These are phyloP conservation scores for Penstemon davidsonii DNA, from an alignment of 257 asterid species.

Conservation along the genomic window DNA sequence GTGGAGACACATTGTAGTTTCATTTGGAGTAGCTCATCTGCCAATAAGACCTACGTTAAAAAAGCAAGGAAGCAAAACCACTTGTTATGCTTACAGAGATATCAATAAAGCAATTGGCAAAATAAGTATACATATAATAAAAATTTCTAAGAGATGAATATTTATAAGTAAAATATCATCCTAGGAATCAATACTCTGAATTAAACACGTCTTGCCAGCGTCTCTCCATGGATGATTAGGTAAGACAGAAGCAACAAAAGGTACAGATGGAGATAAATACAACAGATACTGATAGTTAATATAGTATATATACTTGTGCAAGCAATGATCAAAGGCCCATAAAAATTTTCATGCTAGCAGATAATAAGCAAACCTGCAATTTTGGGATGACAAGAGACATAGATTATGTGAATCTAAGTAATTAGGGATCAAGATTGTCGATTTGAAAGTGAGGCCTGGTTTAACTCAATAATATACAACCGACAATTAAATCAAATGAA, in stretches of 20 bases:
- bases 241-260: constrained; percentile 15
- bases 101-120: constrained; percentile 12
- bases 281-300: constrained; percentile 10
- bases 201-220: background rate
- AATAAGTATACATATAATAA: constrained; percentile 3
- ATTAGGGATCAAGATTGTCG: constrained; percentile 1
- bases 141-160: background rate
- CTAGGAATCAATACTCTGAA: background rate
- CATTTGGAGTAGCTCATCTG: constrained; percentile 63
- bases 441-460: background rate
- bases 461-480: background rate
- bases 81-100: constrained; percentile 26
- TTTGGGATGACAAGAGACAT: background rate
- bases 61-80: constrained; percentile 39
- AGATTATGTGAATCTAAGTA: constrained; percentile 15
- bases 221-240: constrained; percentile 5
- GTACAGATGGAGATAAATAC: background rate
- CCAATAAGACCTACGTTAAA: constrained; percentile 74
- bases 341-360: constrained; percentile 5
- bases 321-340: constrained; percentile 9
- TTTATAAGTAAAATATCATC: constrained; percentile 2
- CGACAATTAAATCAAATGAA: background rate
- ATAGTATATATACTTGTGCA: constrained; percentile 3
- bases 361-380: constrained; percentile 12
- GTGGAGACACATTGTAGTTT: constrained; percentile 51